Percentiles rank a stretch among this genome's conserved stretches.
phyloP scores from a whole-genome alignment of 192 early-diverging fungal genomes.

The Diversispora eburnea region DNA sequence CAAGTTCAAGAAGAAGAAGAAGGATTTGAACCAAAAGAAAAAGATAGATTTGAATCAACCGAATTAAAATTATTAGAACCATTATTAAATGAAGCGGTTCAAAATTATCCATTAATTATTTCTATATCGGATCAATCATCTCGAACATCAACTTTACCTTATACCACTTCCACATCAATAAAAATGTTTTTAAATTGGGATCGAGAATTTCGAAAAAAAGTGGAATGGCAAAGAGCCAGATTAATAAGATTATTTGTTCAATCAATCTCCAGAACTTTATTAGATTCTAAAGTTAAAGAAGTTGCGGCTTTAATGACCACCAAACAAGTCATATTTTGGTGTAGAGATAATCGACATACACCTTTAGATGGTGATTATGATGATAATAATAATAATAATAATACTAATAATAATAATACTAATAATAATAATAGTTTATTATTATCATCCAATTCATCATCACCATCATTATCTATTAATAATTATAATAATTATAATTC shows the following conservation, averaged over 20 bases:
- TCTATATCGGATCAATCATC: not conserved
- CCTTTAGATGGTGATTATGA: conserved; percentile 27
- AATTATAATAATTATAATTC: conserved; percentile 4
- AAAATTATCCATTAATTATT: conserved; percentile 27
- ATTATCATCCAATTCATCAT: not conserved
- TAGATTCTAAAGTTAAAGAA: conserved; percentile 26
- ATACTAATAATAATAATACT: not conserved
- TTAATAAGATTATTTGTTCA: conserved; percentile 34
- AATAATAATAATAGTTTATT: not conserved
- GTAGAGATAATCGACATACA: conserved; percentile 37
- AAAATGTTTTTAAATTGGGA: conserved; percentile 43
- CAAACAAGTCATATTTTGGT: conserved; percentile 48
- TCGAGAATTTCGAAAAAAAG: conserved; percentile 42
- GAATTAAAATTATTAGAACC: conserved; percentile 21
- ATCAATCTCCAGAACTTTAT: conserved; percentile 19
- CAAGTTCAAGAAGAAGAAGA: not conserved
- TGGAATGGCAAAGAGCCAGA: conserved; percentile 54
- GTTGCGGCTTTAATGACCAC: conserved; percentile 35
- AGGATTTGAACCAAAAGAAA: not conserved
- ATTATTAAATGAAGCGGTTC: conserved; percentile 23
- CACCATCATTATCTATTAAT: not conserved
- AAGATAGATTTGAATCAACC: not conserved
- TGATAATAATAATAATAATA: not conserved
- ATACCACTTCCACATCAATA: conserved; percentile 36
- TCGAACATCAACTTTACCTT: conserved; percentile 32